These are phyloP conservation scores for Zymoseptoria passerinii DNA, from an alignment of 2,329 filamentous ascomycete genomes.

Conservation along the genomic window DNA sequence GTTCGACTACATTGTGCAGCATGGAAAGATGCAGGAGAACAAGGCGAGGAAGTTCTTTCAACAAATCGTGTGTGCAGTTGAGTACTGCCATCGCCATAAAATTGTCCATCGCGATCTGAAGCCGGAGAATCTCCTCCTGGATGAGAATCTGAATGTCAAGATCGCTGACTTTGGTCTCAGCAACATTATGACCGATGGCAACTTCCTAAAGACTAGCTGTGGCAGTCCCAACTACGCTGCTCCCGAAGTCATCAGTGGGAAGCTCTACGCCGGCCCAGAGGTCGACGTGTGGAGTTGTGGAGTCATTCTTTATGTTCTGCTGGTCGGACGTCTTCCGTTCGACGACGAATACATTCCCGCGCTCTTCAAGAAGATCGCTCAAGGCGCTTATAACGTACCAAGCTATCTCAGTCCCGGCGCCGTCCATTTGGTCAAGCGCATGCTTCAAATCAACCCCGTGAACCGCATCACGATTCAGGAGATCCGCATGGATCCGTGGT, in stretches of 20 bases:
- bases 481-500: conserved; percentile 91
- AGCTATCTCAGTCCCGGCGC: conserved; percentile 84
- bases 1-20: conserved; percentile 95
- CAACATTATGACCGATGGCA: conserved; percentile 99
- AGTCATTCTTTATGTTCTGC: conserved; percentile 57
- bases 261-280: conserved; percentile 93
- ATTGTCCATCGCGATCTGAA: conserved; percentile 97
- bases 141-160: conserved; percentile 95
- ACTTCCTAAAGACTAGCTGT: conserved; percentile 97
- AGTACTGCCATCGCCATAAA: conserved; percentile 98
- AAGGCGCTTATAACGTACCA: conserved; percentile 86
- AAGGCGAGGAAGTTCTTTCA: conserved; percentile 98
- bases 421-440: conserved; percentile 72
- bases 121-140: conserved; percentile 90
- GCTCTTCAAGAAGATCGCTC: conserved; percentile 94
- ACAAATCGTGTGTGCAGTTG: conserved; percentile 96
- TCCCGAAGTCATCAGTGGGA: conserved; percentile 94
- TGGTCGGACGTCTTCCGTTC: conserved; percentile 71
- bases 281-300: conserved; percentile 94
- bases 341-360: conserved; percentile 98
- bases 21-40: conserved; percentile 82
- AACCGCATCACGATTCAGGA: conserved; percentile 90
- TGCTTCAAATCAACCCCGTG: conserved; percentile 92
- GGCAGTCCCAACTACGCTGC: conserved; percentile 97
- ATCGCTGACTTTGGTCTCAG: conserved; percentile 98